phyloP scores from a whole-genome alignment of 2,329 filamentous ascomycete species.

The Sordariomycetes sp. region DNA sequence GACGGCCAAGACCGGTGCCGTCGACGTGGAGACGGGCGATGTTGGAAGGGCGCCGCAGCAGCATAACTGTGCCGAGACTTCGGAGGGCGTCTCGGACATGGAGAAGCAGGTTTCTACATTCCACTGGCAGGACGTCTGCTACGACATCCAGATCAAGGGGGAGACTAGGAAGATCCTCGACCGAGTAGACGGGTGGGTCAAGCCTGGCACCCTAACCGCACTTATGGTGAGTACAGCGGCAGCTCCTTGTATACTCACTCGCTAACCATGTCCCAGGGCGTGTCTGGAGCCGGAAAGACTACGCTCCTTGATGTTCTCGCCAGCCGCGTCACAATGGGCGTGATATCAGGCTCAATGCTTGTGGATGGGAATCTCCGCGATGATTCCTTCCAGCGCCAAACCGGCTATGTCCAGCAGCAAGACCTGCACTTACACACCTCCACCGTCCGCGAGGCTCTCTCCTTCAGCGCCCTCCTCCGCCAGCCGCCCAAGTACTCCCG shows the following conservation, averaged over 20 bases:
- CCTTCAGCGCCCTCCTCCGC: constrained; percentile 29
- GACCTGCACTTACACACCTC: constrained; percentile 33
- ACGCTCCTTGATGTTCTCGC: constrained; percentile 55
- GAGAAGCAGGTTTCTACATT: constrained; percentile 30
- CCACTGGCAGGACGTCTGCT: constrained; percentile 63
- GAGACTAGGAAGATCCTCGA: constrained; percentile 56
- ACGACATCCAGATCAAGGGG: constrained; percentile 61
- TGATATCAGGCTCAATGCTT: constrained; percentile 59
- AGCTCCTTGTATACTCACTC: not conserved
- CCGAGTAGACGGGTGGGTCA: constrained; percentile 64
- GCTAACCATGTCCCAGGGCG: constrained; percentile 16
- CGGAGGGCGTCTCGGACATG: not conserved
- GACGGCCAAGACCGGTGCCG: not conserved
- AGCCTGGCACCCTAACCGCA: constrained; percentile 62
- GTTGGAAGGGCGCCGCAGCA: not conserved
- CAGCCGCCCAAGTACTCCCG: constrained; percentile 31
- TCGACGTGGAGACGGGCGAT: not conserved
- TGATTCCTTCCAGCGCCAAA: constrained; percentile 59
- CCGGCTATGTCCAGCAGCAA: constrained; percentile 60
- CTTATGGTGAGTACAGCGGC: constrained; percentile 36
- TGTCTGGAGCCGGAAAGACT: constrained; percentile 44
- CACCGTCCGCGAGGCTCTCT: constrained; percentile 35
- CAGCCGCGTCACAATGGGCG: constrained; percentile 61
- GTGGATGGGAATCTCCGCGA: constrained; percentile 59
- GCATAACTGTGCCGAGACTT: not conserved